A percentile compares a stretch with the other conserved stretches of the same genome.
These are phyloP conservation scores for Ogataea trehalophila DNA, from an alignment of 805 yeast species.

Conservation along the genomic window DNA sequence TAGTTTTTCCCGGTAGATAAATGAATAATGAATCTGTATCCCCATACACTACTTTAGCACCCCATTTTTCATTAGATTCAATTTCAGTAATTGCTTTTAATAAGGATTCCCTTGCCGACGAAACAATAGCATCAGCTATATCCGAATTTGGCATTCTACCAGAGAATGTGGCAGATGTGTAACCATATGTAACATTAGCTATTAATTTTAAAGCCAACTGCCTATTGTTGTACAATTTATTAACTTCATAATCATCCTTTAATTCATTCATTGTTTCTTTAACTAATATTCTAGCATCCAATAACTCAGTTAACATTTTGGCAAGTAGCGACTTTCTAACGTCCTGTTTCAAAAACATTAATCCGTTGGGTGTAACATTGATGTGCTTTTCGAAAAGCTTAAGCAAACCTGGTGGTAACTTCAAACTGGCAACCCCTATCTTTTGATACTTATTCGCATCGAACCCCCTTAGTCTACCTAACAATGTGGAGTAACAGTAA, in stretches of 20 bases:
- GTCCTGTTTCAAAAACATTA: slow-evolving; percentile 62
- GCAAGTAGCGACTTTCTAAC: slow-evolving; percentile 72
- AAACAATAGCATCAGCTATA: slow-evolving; percentile 90
- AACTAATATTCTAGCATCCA: slow-evolving; percentile 74
- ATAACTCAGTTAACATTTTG: slow-evolving; percentile 77
- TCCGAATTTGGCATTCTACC: slow-evolving; percentile 98
- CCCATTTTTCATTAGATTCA: slow-evolving; percentile 57
- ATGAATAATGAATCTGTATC: slow-evolving; percentile 95
- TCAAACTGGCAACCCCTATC: slow-evolving; percentile 49
- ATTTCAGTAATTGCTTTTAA: slow-evolving; percentile 65
- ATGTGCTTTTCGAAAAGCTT: slow-evolving; percentile 49
- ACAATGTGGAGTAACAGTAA: slow-evolving; percentile 71
- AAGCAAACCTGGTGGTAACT: slow-evolving; percentile 53
- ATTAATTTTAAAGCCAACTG: slow-evolving; percentile 85
- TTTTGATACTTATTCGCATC: slow-evolving; percentile 38
- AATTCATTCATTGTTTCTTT: slow-evolving; percentile 65
- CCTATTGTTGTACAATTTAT: slow-evolving; percentile 60
- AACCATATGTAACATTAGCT: slow-evolving; percentile 96
- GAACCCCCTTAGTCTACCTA: slow-evolving; percentile 58
- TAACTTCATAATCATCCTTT: slow-evolving; percentile 43
- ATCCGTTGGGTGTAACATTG: slow-evolving; percentile 81
- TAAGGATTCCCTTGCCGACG: slow-evolving; percentile 83
- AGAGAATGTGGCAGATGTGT: slow-evolving; percentile 88
- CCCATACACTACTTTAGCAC: slow-evolving; percentile 92
- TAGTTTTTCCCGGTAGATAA: slow-evolving; percentile 77